phyloP scores from a whole-genome alignment of 2,329 filamentous ascomycete genomes.

The Trichoderma atrobrunneum region DNA sequence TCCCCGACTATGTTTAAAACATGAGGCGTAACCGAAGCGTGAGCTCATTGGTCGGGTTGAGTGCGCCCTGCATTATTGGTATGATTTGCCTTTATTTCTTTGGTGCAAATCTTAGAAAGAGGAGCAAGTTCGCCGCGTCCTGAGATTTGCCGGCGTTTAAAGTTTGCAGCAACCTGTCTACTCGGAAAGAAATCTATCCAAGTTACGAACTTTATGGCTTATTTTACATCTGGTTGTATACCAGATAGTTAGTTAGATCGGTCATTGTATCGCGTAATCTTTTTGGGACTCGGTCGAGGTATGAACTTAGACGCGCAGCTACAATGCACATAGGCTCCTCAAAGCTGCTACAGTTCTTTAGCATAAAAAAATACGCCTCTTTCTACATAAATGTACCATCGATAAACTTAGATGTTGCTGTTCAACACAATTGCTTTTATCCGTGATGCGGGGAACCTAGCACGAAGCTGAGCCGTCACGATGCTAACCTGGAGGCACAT shows the following conservation, averaged over 20 bases:
- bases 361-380: not conserved
- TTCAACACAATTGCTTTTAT: not conserved
- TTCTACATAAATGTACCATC: not conserved
- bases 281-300: not conserved
- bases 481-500: not conserved
- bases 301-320: not conserved
- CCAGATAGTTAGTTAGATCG: not conserved
- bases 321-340: not conserved
- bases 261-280: not conserved
- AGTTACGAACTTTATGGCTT: not conserved
- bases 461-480: not conserved
- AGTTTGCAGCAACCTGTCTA: not conserved
- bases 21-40: not conserved
- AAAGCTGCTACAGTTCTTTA: not conserved
- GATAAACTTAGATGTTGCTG: not conserved
- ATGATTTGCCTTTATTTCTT: not conserved
- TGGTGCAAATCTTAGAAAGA: not conserved
- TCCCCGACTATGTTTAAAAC: not conserved
- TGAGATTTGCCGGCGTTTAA: not conserved
- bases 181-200: rapidly evolving
- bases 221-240: not conserved
- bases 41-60: not conserved
- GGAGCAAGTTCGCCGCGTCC: not conserved
- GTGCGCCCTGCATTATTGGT: not conserved
- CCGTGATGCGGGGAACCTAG: not conserved